These are phyloP conservation scores for Calycina marina DNA, from an alignment of 2,329 filamentous ascomycete genomes.

Conservation along the genomic window DNA sequence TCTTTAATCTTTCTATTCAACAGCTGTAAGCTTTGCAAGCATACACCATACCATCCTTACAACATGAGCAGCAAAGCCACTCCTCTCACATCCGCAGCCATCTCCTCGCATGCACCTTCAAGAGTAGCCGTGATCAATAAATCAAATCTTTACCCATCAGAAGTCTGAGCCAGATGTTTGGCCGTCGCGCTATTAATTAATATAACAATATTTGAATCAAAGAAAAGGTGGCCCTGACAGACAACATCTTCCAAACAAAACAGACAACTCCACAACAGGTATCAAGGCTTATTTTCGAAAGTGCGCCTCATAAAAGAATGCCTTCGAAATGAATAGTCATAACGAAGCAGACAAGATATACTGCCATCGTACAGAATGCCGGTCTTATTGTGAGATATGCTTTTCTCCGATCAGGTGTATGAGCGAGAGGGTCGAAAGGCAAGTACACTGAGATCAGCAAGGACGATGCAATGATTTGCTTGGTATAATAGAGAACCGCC, in stretches of 20 bases:
- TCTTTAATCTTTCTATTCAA: no score
- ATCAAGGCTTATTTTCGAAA: no score
- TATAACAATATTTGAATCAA: no score
- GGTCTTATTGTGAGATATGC: not conserved
- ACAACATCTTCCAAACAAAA: no score
- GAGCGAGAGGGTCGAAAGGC: not conserved
- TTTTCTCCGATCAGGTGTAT: not conserved
- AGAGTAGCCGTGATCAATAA: slow-evolving; percentile 1
- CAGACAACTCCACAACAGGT: no score
- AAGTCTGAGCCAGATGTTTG: no score
- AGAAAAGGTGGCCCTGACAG: no score
- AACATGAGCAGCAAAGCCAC: not conserved
- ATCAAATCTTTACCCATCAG: slow-evolving; percentile 5
- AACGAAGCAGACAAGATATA: slow-evolving; percentile 16
- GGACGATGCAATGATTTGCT: slow-evolving; percentile 10
- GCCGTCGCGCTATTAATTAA: no score
- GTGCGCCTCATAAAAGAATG: slow-evolving; percentile 2
- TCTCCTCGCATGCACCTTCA: not conserved
- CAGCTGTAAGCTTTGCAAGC: not conserved
- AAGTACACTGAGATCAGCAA: no score
- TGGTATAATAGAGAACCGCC: slow-evolving; percentile 21
- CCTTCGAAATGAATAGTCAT: slow-evolving; percentile 12
- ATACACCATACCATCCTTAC: not conserved
- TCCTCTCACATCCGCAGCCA: not conserved
- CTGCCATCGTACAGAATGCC: slow-evolving; percentile 3